Evolutionary conservation across 192 early-diverging fungal species (phyloP).

Genomic region (Rhizophlyctis rosea): DNA sequence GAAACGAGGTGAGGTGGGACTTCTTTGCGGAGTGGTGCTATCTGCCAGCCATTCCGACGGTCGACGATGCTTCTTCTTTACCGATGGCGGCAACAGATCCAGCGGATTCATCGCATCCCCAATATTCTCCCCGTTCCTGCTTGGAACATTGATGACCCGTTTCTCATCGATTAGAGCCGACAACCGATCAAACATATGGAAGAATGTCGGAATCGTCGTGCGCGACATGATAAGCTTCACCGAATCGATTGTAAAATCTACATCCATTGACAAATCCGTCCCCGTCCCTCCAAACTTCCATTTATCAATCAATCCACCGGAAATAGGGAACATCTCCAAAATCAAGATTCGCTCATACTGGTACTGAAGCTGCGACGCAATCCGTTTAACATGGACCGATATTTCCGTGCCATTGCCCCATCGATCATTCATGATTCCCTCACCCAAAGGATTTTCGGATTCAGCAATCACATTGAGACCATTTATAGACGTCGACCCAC

Average conservation of each 20-base stretch:
- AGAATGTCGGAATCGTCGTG: conserved; percentile 58
- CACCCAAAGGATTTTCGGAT: conserved; percentile 12
- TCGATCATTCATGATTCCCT: background rate
- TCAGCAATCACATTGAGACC: conserved; percentile 12
- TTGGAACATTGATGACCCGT: conserved; percentile 19
- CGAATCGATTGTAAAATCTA: conserved; percentile 29
- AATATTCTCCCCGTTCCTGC: background rate
- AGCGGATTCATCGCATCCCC: background rate
- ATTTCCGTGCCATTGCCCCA: conserved; percentile 13
- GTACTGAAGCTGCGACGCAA: conserved; percentile 62
- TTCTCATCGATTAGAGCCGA: conserved; percentile 58
- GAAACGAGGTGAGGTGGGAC: background rate
- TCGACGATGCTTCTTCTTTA: background rate
- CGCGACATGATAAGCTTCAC: conserved; percentile 47
- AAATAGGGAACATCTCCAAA: conserved; percentile 52
- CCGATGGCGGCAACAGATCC: background rate
- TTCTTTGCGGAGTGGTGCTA: background rate
- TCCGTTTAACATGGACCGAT: conserved; percentile 37
- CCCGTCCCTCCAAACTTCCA: conserved; percentile 31
- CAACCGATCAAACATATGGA: conserved; percentile 47
- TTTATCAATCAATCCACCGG: conserved; percentile 42
- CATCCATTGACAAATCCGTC: conserved; percentile 3
- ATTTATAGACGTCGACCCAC: conserved; percentile 35
- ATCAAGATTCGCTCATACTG: conserved; percentile 75
- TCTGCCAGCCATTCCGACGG: too few species aligned